These are phyloP conservation scores for Ceratocystis huliohia DNA, from an alignment of 2,329 filamentous ascomycete genomes.

Conservation along the genomic window DNA sequence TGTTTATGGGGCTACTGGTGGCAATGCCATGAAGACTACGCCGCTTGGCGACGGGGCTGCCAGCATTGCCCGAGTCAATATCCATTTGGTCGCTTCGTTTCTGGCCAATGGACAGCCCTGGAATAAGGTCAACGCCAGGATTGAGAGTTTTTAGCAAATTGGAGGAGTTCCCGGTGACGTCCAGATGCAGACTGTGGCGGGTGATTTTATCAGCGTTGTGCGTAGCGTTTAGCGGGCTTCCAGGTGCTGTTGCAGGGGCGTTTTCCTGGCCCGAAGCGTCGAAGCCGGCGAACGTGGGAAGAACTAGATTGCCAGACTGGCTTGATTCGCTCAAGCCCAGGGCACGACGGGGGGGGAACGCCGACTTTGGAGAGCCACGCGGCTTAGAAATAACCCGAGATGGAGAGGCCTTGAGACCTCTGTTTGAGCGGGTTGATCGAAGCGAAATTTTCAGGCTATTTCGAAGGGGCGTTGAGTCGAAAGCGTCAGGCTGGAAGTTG, in stretches of 20 bases:
- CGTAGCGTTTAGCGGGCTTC: constrained; percentile 32
- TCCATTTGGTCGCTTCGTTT: constrained; percentile 92
- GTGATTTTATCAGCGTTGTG: constrained; percentile 37
- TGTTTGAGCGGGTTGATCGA: constrained; percentile 48
- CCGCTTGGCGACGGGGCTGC: constrained; percentile 81
- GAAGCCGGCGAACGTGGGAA: constrained; percentile 25
- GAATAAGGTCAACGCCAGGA: constrained; percentile 17
- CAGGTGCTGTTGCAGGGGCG: constrained; percentile 23
- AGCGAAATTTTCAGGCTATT: constrained; percentile 55
- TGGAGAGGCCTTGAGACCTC: constrained; percentile 35
- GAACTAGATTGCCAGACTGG: constrained; percentile 57
- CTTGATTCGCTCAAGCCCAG: constrained; percentile 47
- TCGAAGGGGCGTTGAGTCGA: constrained; percentile 34
- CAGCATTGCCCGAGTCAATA: constrained; percentile 61
- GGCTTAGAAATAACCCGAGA: constrained; percentile 45
- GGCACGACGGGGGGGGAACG: constrained; percentile 54
- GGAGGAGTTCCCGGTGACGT: constrained; percentile 13
- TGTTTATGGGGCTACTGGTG: constrained; percentile 18
- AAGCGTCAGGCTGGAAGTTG: constrained; percentile 47
- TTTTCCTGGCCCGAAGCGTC: constrained; percentile 33
- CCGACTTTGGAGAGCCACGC: constrained; percentile 66
- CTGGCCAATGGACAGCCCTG: constrained; percentile 18
- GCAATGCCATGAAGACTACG: constrained; percentile 70
- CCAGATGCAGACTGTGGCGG: constrained; percentile 43
- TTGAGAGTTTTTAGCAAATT: constrained; percentile 8